phyloP scores from a whole-genome alignment of 257 asterid genomes.

The Nicotiana knightiana region DNA sequence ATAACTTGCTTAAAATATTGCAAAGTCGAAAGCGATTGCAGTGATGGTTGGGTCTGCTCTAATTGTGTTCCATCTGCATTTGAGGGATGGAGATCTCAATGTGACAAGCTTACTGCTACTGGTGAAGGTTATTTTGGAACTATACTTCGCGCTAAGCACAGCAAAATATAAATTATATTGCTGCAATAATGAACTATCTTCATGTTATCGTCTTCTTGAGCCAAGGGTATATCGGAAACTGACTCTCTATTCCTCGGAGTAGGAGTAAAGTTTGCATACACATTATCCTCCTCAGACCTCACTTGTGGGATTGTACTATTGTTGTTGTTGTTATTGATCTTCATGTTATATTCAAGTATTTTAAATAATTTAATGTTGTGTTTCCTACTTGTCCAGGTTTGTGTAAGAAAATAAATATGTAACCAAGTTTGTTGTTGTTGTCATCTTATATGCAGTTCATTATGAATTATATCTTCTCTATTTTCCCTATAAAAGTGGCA shows the following conservation, averaged over 20 bases:
- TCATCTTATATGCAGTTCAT: neutral
- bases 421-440: no score
- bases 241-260: no score
- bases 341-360: neutral
- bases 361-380: no score
- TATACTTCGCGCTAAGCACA: neutral
- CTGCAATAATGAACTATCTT: neutral
- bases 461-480: neutral
- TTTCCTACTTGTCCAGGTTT: neutral
- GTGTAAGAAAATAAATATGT: neutral
- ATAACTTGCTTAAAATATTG: neutral
- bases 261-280: no score
- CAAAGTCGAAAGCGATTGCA: neutral
- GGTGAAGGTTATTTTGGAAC: neutral
- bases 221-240: no score
- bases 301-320: no score
- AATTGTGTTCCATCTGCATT: neutral
- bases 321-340: no score
- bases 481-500: neutral
- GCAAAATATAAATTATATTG: neutral
- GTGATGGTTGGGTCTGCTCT: neutral
- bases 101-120: neutral
- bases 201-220: no score
- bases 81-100: neutral
- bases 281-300: no score